Evolutionary conservation across 495 filamentous ascomycete species (phyloP).

Genomic region (Rusavskia elegans): DNA sequence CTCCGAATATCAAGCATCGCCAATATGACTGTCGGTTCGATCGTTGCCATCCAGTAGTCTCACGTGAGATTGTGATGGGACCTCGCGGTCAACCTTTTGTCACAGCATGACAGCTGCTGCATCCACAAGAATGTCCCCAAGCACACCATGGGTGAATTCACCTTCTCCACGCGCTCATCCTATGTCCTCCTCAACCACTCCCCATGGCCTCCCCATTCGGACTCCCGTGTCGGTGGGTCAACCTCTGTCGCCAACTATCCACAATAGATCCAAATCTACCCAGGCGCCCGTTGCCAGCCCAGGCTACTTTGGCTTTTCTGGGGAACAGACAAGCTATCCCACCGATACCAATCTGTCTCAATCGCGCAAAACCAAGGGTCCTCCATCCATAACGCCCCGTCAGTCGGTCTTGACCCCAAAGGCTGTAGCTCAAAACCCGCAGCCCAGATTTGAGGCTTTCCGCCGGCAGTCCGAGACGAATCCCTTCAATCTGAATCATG

Average conservation of each 20-base stretch:
- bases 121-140: conserved; percentile 22
- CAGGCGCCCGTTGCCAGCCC: conserved; percentile 36
- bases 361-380: conserved; percentile 52
- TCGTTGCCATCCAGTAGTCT: not conserved
- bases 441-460: conserved; percentile 65
- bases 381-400: conserved; percentile 48
- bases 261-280: not conserved
- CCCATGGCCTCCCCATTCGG: conserved; percentile 16
- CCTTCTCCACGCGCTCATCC: conserved; percentile 12
- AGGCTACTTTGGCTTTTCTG: conserved; percentile 65
- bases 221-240: conserved; percentile 25
- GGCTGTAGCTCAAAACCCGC: conserved; percentile 51
- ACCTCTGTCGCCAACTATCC: conserved; percentile 25
- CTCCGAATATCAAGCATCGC: too few species aligned
- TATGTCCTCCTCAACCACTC: conserved; percentile 12
- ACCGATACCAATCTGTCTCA: conserved; percentile 40
- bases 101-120: conserved; percentile 27
- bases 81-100: not conserved
- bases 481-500: conserved; percentile 34
- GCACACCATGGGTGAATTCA: conserved; percentile 26
- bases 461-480: conserved; percentile 50
- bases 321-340: conserved; percentile 43
- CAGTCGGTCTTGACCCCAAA: conserved; percentile 52
- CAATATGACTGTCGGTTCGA: too few species aligned
- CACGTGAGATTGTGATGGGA: not conserved